Evolutionary conservation across 2,329 filamentous ascomycete species (phyloP), one percentile per base, ranked within the genome.

Genomic region (Fusarium metavorans): DNA sequence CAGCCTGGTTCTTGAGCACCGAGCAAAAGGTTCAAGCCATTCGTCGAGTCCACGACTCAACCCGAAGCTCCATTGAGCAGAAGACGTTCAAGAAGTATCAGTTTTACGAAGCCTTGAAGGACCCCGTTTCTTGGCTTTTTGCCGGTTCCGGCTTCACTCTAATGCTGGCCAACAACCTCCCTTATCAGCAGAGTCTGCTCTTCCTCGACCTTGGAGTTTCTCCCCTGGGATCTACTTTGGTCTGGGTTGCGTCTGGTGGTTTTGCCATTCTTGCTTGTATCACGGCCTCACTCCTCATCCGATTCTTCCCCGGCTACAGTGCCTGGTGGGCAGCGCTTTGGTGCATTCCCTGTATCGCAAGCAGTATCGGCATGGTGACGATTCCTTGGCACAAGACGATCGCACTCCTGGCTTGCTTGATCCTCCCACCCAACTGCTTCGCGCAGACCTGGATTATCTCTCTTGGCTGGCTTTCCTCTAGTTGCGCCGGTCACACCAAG

Each of bases 401-500:
- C 27, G 84, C 83, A 1, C 77, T 87, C 0, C 59, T 59, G 37
- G 77, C 52, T 25, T 79, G 61, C 60, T 68, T 43, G 72, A 71
- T 68, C 6, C 57, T 73, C 2, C 68, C 71, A 1, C 68, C 65
- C 4, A 73, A 73, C 41, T 69, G 68, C 18, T 73, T 73, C 23
- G 71, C 68, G 8, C 70, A 71, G 45, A 73, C 71, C 6, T 73
- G 70, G 68, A 73, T 73, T 27, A 69, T 73, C 23, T 64, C 71
- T 3, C 62, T 73, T 1, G 71, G 71, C 2, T 73, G 71, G 76
- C 68, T 39, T 39, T 78, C 45, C 64, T 77, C 35, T 43, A 76
- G 72, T 41, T 78, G 66, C 37, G 82, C 82, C 0, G 82, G 84
- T 1, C 83, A 85, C 67, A 85, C 84, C 0, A 86, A 86, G 76